These are phyloP conservation scores for Tuber borchii DNA, from an alignment of 495 filamentous ascomycete genomes.

Conservation along the genomic window DNA sequence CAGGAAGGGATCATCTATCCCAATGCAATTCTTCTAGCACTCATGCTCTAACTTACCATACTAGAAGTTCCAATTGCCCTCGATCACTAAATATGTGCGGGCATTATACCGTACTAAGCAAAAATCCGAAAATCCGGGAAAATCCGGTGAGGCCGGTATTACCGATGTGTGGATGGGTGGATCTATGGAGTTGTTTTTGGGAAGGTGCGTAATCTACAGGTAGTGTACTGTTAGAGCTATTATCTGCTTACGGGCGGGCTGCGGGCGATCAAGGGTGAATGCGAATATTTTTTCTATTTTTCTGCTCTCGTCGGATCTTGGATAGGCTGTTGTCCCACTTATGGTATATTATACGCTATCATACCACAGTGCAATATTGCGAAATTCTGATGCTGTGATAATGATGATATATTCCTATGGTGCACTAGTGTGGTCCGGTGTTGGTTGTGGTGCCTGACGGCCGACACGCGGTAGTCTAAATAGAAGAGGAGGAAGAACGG, in stretches of 20 bases:
- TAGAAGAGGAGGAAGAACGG: background rate
- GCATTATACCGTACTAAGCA: background rate
- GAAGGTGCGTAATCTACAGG: background rate
- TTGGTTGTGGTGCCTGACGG: background rate
- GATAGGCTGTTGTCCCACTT: background rate
- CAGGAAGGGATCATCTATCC: background rate
- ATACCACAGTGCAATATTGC: background rate
- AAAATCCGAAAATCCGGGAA: background rate
- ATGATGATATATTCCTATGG: constrained; percentile 20
- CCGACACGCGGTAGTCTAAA: background rate
- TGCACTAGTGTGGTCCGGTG: background rate
- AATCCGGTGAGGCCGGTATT: background rate
- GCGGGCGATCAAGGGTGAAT: background rate
- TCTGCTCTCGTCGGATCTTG: background rate
- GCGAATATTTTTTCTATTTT: background rate
- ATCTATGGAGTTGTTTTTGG: background rate
- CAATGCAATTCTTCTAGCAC: constrained; percentile 13
- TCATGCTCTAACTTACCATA: background rate
- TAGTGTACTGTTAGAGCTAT: background rate
- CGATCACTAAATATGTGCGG: background rate
- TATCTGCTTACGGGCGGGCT: background rate
- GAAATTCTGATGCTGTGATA: constrained; percentile 6
- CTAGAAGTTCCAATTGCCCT: background rate
- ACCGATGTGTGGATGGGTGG: background rate
- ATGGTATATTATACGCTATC: background rate